phyloP scores from a whole-genome alignment of 768 basidiomycete genomes.

The Kwoniella bestiolae region DNA sequence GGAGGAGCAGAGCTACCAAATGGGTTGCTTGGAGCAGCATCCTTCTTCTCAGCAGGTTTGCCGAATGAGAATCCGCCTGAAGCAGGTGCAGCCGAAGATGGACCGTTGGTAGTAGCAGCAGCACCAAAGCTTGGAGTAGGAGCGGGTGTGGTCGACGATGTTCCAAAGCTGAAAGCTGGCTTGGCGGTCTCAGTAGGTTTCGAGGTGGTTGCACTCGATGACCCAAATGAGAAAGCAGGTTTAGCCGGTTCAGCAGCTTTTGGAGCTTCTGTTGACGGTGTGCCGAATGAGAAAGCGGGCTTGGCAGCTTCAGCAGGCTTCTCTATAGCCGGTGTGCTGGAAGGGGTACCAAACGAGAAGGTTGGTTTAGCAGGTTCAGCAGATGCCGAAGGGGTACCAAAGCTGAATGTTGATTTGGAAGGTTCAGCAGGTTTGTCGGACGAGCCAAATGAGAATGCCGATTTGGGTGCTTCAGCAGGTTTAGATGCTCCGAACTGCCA shows the following conservation, averaged over 20 bases:
- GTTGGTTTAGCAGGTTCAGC: conserved; percentile 20
- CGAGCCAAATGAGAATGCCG: conserved; percentile 26
- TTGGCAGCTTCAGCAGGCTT: conserved; percentile 22
- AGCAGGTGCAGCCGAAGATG: conserved; percentile 6
- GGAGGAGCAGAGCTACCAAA: conserved; percentile 12
- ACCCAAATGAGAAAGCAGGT: conserved; percentile 25
- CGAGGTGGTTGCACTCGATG: conserved; percentile 10
- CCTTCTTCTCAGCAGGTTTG: conserved; percentile 16
- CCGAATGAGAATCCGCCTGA: conserved; percentile 15
- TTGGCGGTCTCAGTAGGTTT: conserved; percentile 19
- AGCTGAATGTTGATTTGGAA: conserved; percentile 16
- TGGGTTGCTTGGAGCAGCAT: conserved; percentile 15
- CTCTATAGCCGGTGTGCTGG: conserved; percentile 1
- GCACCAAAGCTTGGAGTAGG: conserved; percentile 10
- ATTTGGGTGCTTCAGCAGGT: conserved; percentile 20
- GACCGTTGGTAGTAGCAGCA: conserved; percentile 3
- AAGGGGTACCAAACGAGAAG: conserved; percentile 18
- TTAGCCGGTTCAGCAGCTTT: conserved; percentile 21
- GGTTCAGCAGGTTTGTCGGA: conserved; percentile 19
- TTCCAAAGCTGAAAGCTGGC: conserved; percentile 22
- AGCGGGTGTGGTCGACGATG: background rate
- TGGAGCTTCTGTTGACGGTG: conserved; percentile 9
- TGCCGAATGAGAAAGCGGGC: conserved; percentile 33
- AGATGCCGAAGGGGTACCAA: conserved; percentile 14
- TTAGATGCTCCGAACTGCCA: conserved; percentile 14